phyloP scores from a whole-genome alignment of 2,329 filamentous ascomycete genomes.

The Hypoxylon sp. region DNA sequence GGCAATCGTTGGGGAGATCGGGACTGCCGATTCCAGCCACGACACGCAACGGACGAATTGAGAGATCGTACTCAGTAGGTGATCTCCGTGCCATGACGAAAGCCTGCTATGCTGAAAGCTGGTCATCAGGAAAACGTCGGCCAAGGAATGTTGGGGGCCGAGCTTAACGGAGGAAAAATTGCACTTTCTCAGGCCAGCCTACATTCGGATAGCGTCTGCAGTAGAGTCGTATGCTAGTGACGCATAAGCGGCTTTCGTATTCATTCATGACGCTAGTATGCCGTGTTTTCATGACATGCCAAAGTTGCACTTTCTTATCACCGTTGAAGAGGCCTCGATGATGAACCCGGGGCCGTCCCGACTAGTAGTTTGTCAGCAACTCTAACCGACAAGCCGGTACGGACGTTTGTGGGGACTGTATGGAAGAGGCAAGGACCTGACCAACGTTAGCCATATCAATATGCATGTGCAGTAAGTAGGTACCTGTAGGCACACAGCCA shows the following conservation, averaged over 20 bases:
- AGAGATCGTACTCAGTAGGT: not conserved
- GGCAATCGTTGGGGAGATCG: constrained; percentile 4
- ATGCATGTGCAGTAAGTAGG: too few species aligned
- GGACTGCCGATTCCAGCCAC: constrained; percentile 10
- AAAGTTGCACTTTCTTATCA: not conserved
- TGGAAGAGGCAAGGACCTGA: constrained; percentile 12
- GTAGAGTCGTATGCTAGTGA: constrained; percentile 4
- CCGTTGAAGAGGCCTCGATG: constrained; percentile 7
- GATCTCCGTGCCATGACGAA: constrained; percentile 24
- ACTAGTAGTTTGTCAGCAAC: constrained; percentile 3
- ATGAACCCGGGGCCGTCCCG: constrained; percentile 18
- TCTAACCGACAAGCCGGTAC: constrained; percentile 14
- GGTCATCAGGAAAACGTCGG: not conserved
- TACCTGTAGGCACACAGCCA: constrained; percentile 24
- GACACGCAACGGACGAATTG: constrained; percentile 1
- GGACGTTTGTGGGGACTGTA: constrained; percentile 13
- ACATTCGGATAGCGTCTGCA: constrained; percentile 12
- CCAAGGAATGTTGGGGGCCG: constrained; percentile 27
- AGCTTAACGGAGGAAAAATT: constrained; percentile 20
- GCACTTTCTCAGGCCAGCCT: constrained; percentile 16
- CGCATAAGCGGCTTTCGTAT: constrained; percentile 1
- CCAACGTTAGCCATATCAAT: not conserved
- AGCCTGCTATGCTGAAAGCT: constrained; percentile 7
- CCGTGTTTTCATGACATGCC: not conserved
- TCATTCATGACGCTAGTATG: constrained; percentile 1